Conservation (phyloP, 805 yeast genomes). For the Yarrowia keelungensis region DNA sequence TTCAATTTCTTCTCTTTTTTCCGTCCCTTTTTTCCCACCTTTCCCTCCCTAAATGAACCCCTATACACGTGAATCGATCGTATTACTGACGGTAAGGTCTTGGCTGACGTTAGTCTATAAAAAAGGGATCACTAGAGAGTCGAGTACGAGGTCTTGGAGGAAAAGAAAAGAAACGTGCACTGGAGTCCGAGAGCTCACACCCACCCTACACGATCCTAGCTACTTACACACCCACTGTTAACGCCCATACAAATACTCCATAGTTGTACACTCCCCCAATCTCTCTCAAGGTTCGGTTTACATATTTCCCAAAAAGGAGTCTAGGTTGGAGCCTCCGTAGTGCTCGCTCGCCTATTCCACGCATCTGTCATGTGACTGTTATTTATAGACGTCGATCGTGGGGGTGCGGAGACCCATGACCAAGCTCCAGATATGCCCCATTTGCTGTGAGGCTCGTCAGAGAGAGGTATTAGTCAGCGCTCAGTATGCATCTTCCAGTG, state of each 20-base stretch:
- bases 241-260: no score
- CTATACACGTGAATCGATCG: slow-evolving; percentile 23
- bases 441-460: no score
- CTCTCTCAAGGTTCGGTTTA: neutral
- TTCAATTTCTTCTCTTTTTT: neutral
- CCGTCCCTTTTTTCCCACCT: neutral
- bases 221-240: no score
- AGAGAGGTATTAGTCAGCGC: no score
- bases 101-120: slow-evolving; percentile 6
- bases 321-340: neutral
- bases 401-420: no score
- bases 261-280: no score
- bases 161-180: no score
- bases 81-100: neutral
- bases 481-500: no score
- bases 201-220: no score
- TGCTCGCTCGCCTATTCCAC: slow-evolving; percentile 16
- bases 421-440: no score
- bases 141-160: no score
- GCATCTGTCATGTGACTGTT: slow-evolving; percentile 5
- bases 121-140: neutral
- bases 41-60: neutral
- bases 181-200: no score
- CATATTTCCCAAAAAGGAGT: slow-evolving; percentile 5
- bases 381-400: neutral